phyloP scores from a whole-genome alignment of 108 stramenopile genomes.

The Thalassiosira profunda region DNA sequence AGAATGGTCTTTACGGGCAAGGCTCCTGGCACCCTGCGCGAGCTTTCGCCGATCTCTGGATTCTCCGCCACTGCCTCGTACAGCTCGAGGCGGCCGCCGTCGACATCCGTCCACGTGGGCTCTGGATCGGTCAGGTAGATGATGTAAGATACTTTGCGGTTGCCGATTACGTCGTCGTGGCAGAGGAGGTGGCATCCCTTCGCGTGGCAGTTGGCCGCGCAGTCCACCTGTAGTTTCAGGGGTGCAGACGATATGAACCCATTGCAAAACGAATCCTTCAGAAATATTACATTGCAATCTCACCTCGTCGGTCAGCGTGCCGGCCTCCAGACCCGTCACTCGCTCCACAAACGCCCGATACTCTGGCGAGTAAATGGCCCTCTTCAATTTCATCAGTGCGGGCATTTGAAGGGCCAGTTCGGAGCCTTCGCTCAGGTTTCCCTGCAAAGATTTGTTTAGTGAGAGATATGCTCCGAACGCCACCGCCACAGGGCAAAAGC shows the following conservation, averaged over 20 bases:
- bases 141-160: slow-evolving; percentile 92
- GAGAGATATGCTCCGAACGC: slow-evolving; percentile 34
- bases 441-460: slow-evolving; percentile 26
- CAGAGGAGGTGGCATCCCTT: slow-evolving; percentile 96
- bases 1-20: slow-evolving; percentile 70
- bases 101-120: slow-evolving; percentile 70
- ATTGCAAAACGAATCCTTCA: too few relatives aligned
- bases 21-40: slow-evolving; percentile 51
- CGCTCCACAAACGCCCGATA: slow-evolving; percentile 86
- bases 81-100: slow-evolving; percentile 94
- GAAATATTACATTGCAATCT: too few relatives aligned
- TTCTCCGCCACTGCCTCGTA: slow-evolving; percentile 81
- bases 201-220: slow-evolving; percentile 95
- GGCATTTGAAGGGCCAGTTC: slow-evolving; percentile 66
- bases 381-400: slow-evolving; percentile 73
- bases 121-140: slow-evolving; percentile 93
- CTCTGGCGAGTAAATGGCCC: slow-evolving; percentile 88
- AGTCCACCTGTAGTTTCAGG: slow-evolving; percentile 93
- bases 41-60: slow-evolving; percentile 88
- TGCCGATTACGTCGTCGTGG: slow-evolving; percentile 98
- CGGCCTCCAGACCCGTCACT: slow-evolving; percentile 68
- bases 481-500: slow-evolving; percentile 23
- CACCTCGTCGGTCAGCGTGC: slow-evolving; percentile 74
- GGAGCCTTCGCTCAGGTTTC: slow-evolving; percentile 34
- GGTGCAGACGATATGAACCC: neutral